A percentile compares a stretch with the other conserved stretches of the same genome.
Conservation (phyloP, 352 stramenopile species). For the Phytopythium vexans region DNA sequence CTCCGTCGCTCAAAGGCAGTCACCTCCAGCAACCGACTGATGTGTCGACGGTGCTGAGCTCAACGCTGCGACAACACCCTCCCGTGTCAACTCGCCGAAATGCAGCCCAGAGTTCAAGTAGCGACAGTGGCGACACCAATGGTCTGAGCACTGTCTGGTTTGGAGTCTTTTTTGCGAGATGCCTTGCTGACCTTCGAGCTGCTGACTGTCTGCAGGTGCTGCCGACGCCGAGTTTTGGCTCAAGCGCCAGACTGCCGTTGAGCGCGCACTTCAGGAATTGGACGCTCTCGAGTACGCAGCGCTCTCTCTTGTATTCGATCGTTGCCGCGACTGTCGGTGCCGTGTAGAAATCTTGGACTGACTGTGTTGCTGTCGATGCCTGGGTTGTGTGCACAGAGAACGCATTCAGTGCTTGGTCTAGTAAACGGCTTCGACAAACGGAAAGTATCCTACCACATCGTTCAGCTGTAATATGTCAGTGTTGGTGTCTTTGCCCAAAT, state of each 20-base stretch:
- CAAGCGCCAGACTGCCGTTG: conserved; percentile 25
- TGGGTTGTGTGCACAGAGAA: conserved; percentile 11
- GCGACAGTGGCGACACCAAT: no score
- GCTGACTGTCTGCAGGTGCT: conserved; percentile 12
- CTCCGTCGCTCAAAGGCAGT: no score
- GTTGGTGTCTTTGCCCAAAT: background rate
- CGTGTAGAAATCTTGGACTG: background rate
- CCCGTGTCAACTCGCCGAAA: no score
- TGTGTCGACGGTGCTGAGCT: no score
- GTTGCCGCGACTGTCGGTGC: conserved; percentile 1
- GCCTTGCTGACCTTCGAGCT: background rate
- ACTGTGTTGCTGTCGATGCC: background rate
- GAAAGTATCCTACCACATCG: no score
- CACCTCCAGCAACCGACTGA: no score
- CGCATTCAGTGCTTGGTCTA: conserved; percentile 12
- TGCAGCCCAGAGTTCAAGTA: no score
- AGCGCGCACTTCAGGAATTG: conserved; percentile 27
- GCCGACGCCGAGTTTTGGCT: conserved; percentile 37
- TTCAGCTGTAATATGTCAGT: no score
- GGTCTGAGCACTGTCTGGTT: conserved; percentile 1
- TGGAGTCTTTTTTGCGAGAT: background rate
- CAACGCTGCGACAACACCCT: no score
- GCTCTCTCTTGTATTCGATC: no score
- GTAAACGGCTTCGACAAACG: conserved; percentile 6
- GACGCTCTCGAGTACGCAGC: conserved; percentile 29